Evolutionary conservation across 495 filamentous ascomycete genomes (phyloP).

Genomic region (Lentithecium fluviatile): DNA sequence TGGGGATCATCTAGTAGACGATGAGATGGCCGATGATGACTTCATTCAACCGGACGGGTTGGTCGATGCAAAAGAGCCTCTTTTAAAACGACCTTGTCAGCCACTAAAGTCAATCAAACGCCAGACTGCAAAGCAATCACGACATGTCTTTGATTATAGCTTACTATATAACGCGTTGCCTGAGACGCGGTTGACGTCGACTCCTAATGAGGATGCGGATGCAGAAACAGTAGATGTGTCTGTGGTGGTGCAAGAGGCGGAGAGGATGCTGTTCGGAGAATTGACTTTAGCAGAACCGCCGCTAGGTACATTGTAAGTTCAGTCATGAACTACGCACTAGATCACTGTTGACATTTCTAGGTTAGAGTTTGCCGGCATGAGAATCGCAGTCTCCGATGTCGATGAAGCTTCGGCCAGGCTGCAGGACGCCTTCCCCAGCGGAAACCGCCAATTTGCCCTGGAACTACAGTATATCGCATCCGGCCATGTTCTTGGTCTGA

Average conservation of each 20-base stretch:
- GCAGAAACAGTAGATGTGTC: not conserved
- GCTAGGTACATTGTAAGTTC: not conserved
- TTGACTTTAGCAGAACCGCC: not conserved
- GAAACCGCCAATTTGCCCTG: not conserved
- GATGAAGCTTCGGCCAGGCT: conserved; percentile 26
- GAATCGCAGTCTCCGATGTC: conserved; percentile 20
- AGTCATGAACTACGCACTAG: not conserved
- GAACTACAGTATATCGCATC: conserved; percentile 12
- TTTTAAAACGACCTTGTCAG: too few species aligned
- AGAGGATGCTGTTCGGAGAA: too few species aligned
- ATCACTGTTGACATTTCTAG: not conserved
- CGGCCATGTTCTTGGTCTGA: not conserved
- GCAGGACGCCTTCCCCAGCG: conserved; percentile 3
- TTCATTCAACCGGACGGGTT: too few species aligned
- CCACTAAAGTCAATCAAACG: too few species aligned
- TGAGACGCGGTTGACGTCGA: too few species aligned
- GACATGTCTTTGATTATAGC: too few species aligned
- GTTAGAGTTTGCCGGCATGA: conserved; percentile 2
- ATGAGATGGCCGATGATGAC: too few species aligned
- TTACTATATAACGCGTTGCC: too few species aligned
- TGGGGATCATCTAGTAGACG: too few species aligned
- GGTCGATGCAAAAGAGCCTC: too few species aligned
- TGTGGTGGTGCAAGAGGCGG: not conserved
- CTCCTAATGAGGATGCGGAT: too few species aligned
- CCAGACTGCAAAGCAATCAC: too few species aligned